Percentiles rank a stretch among this genome's conserved stretches.
Conservation (phyloP, 257 asterid species). For the Solanum pinnatisectum region DNA sequence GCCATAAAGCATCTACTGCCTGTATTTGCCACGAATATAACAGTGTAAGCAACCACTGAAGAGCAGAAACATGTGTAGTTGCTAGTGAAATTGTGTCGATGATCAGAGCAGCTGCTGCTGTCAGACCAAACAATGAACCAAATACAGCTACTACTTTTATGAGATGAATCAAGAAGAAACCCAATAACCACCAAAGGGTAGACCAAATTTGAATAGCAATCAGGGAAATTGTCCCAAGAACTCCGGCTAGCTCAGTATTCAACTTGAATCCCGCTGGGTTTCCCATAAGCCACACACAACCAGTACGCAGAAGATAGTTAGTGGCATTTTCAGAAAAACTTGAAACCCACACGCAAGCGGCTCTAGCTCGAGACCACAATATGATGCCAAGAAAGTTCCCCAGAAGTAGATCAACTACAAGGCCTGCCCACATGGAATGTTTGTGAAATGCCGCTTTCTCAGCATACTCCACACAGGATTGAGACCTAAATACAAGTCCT, state of each 20-base stretch:
- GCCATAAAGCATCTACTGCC: slow-evolving; percentile 89
- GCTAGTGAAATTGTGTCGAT: slow-evolving; percentile 60
- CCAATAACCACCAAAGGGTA: slow-evolving; percentile 64
- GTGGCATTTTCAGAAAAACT: slow-evolving; percentile 52
- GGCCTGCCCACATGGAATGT: slow-evolving; percentile 75
- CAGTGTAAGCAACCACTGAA: slow-evolving; percentile 63
- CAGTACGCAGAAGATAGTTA: slow-evolving; percentile 65
- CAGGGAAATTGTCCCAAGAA: slow-evolving; percentile 85
- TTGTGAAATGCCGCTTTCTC: slow-evolving; percentile 58
- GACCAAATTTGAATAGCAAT: slow-evolving; percentile 91
- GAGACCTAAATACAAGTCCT: slow-evolving; percentile 35
- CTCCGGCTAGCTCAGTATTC: slow-evolving; percentile 91
- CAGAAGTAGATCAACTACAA: slow-evolving; percentile 61
- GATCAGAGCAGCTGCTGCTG: slow-evolving; percentile 64
- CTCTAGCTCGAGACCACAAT: slow-evolving; percentile 52
- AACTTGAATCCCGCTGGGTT: slow-evolving; percentile 97
- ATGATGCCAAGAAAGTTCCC: slow-evolving; percentile 68
- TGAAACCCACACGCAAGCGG: slow-evolving; percentile 41
- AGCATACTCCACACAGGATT: slow-evolving; percentile 68
- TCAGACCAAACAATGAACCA: slow-evolving; percentile 72
- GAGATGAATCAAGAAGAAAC: slow-evolving; percentile 41
- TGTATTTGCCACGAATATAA: slow-evolving; percentile 74
- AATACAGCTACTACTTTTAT: slow-evolving; percentile 53
- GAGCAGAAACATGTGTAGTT: slow-evolving; percentile 62
- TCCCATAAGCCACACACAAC: slow-evolving; percentile 99